Percentiles rank a stretch among this genome's conserved stretches.
These are phyloP conservation scores for Gracilaria domingensis DNA, from an alignment of 23 red algal species.

Conservation along the genomic window DNA sequence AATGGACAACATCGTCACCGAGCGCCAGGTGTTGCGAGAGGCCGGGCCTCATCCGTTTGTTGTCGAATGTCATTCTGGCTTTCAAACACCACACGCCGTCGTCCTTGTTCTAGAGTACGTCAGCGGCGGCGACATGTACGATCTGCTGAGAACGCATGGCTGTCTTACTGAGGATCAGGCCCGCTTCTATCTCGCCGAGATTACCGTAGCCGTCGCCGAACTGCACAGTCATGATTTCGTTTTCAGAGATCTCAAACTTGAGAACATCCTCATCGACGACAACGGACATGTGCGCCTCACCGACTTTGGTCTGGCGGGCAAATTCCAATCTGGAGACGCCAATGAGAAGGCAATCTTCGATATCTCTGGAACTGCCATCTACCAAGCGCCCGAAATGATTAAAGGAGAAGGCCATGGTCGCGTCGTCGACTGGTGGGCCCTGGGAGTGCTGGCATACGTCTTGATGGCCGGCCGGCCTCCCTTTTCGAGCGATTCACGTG, in stretches of 20 bases:
- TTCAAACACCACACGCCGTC: conserved; percentile 80
- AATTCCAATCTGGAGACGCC: conserved; percentile 57
- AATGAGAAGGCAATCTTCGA: conserved; percentile 74
- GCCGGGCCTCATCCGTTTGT: conserved; percentile 97
- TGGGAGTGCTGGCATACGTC: conserved; percentile 91
- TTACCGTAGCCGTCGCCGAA: conserved; percentile 76
- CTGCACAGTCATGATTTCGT: conserved; percentile 90
- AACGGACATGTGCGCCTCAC: conserved; percentile 94
- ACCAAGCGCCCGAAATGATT: conserved; percentile 98
- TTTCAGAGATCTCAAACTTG: conserved; percentile 96
- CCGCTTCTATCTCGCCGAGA: conserved; percentile 88
- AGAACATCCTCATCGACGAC: conserved; percentile 98
- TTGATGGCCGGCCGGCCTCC: conserved; percentile 92
- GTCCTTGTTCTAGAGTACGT: conserved; percentile 98
- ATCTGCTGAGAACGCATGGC: conserved; percentile 80
- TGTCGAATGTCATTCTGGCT: conserved; percentile 83
- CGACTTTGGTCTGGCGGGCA: conserved; percentile 97
- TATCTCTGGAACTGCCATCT: conserved; percentile 93
- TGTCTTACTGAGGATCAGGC: conserved; percentile 73
- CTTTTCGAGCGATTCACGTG: conserved; percentile 79
- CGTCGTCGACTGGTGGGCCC: conserved; percentile 97
- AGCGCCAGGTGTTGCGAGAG: conserved; percentile 85
- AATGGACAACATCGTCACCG: conserved; percentile 76
- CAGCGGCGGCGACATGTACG: conserved; percentile 91
- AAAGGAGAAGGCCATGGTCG: conserved; percentile 91